A percentile compares a stretch with the other conserved stretches of the same genome.
phyloP scores from a whole-genome alignment of 805 yeast species.

The Sugiyamaella marilandica region DNA sequence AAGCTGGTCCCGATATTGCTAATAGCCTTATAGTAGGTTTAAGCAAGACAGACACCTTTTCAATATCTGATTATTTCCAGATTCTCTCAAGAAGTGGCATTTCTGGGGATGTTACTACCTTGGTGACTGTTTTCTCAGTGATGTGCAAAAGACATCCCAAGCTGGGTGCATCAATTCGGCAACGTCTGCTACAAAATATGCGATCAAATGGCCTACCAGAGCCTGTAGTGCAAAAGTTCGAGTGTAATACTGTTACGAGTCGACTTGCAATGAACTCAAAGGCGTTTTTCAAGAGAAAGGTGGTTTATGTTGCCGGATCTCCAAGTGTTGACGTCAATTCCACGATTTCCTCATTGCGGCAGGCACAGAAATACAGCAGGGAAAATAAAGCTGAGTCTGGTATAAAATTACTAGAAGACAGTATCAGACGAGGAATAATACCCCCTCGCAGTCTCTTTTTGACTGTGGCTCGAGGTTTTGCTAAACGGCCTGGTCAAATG shows the following conservation, averaged over 20 bases:
- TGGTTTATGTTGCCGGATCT: neutral
- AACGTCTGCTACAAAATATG: neutral
- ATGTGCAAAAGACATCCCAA: neutral
- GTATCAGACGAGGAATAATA: slow-evolving; percentile 11
- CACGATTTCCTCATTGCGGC: slow-evolving; percentile 7
- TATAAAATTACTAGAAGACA: slow-evolving; percentile 11
- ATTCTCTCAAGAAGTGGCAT: neutral
- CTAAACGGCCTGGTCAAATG: neutral
- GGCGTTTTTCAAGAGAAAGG: neutral
- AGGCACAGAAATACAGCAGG: slow-evolving; percentile 5
- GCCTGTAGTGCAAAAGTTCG: neutral
- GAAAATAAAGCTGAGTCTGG: slow-evolving; percentile 9
- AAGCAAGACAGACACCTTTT: neutral
- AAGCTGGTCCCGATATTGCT: neutral
- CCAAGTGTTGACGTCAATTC: neutral
- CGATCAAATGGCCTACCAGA: neutral
- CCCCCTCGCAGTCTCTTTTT: slow-evolving; percentile 13
- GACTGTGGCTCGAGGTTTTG: slow-evolving; percentile 14
- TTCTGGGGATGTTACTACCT: neutral
- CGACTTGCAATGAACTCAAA: neutral
- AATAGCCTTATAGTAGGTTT: neutral
- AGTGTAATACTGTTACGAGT: neutral
- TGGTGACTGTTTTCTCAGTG: neutral
- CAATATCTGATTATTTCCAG: neutral
- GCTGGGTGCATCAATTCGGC: neutral